Percentiles rank a stretch among this genome's conserved stretches.
Evolutionary conservation across 345 rosid species (phyloP).

Genomic region (Boechera retrofracta): DNA sequence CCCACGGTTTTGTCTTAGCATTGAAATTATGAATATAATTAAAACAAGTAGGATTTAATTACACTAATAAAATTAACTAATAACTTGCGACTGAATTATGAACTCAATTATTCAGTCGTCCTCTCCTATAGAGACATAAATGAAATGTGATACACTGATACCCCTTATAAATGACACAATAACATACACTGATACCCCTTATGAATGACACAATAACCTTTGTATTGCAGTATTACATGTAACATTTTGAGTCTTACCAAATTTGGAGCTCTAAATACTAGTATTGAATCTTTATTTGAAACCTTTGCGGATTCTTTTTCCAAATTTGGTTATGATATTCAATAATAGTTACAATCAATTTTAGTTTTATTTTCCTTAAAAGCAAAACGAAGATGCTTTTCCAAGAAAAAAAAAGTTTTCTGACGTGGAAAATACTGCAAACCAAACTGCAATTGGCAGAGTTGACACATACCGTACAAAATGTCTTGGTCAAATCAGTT

Average conservation of each 20-base stretch:
- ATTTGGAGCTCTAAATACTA: not conserved
- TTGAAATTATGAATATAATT: not conserved
- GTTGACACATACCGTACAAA: conserved; percentile 33
- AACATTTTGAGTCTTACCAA: not conserved
- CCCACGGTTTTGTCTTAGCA: conserved; percentile 35
- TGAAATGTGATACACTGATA: not conserved
- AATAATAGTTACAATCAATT: not conserved
- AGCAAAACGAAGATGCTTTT: conserved; percentile 12
- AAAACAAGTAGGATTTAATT: not conserved
- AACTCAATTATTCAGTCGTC: conserved; percentile 14
- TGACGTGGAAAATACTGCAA: conserved; percentile 27
- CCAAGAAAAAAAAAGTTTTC: not conserved
- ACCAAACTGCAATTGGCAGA: conserved; percentile 24
- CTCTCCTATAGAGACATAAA: not conserved
- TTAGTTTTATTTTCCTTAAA: not conserved
- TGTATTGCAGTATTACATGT: not conserved
- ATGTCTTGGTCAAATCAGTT: conserved; percentile 45
- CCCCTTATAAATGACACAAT: not conserved
- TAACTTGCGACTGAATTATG: conserved; percentile 3
- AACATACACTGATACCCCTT: not conserved
- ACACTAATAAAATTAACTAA: not conserved
- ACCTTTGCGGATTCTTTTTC: not conserved
- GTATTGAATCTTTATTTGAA: not conserved
- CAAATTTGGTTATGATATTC: not conserved
- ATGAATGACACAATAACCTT: not conserved